Evolutionary conservation across 2,329 filamentous ascomycete species (phyloP).

Genomic region (Calonectria pteridis): DNA sequence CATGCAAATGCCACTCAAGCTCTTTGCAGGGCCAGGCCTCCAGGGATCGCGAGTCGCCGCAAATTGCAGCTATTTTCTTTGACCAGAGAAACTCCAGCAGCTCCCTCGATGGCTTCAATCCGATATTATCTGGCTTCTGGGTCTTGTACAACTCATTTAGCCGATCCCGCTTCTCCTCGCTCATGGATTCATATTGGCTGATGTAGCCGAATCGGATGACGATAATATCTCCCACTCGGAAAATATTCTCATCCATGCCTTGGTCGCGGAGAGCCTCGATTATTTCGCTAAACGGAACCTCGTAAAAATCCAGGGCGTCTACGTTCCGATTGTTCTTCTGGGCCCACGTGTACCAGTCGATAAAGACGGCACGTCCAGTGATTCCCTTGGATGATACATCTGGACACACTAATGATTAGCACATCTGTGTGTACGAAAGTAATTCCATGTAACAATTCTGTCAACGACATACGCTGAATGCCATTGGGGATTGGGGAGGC

Average conservation of each 20-base stretch:
- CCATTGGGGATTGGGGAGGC: conserved; percentile 33
- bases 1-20: conserved; percentile 46
- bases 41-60: conserved; percentile 54
- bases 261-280: conserved; percentile 27
- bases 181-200: conserved; percentile 35
- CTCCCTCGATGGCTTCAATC: conserved; percentile 52
- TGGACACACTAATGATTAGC: background rate
- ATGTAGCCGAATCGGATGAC: conserved; percentile 40
- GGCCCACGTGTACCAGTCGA: conserved; percentile 38
- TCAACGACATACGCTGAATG: conserved; percentile 34
- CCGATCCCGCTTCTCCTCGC: conserved; percentile 20
- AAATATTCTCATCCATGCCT: conserved; percentile 6
- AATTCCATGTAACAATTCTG: accelerated
- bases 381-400: conserved; percentile 33
- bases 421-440: accelerated
- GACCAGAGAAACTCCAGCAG: conserved; percentile 57
- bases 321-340: conserved; percentile 19
- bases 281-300: conserved; percentile 33
- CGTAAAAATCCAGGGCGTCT: conserved; percentile 32
- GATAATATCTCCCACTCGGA: conserved; percentile 33
- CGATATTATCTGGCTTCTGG: conserved; percentile 43
- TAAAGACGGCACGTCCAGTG: conserved; percentile 30
- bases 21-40: conserved; percentile 47
- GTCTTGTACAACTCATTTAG: conserved; percentile 31
- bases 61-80: conserved; percentile 55